Base-by-base conservation (phyloP, 2,329 filamentous ascomycete genomes). In the Ceratocystis colombiana region DNA sequence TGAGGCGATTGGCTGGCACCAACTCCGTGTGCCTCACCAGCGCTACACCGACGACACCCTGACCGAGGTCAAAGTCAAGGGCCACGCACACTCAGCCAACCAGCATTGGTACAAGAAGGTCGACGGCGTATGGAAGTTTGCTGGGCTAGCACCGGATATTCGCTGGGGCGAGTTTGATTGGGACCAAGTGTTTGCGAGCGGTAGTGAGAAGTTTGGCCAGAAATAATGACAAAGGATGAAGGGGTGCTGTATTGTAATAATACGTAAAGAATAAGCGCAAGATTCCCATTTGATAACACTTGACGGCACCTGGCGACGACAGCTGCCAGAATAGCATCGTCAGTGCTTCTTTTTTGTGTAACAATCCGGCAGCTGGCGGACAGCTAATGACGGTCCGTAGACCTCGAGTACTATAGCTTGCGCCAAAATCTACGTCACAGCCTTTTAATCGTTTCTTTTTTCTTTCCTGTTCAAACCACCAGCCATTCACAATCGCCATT, bases 21-120 rank as follows among this genome's bases (percentile, higher is more conserved):
- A 85, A 75, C 74, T 85, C 62, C 81, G 84, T 53, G 83, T 84
- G 44, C 82, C 83, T 2, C 84, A 86, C 71, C 83, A 86, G 75
- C 77, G 81, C 63, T 86, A 85, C 75, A 80, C 77, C 2, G 81
- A 83, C 70, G 75, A 72, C n/a, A 77, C 74, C 44, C 71, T 79
- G 67, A 70, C 74, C 62, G 73, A 76, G 28, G 81, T 85, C 46
- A 77, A 77, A 65, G 77, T 83, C 72, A 84, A 84, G 75, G 84
- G 84, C 68, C 84, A 86, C 71, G 81, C 79, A 17, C 82, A 86
- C 75, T 79, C 78, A 66, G 79, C 79, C 70, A 83, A 83, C 72
- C 79, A 78, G 67, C 80, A 83, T 73, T 82, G 79, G 74, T 85
- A 85, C 74, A 75, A 74, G 65, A 84, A 83, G 75, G 71, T 84